Base-by-base conservation (phyloP, 768 basidiomycete genomes). In the Russula ochroleuca region DNA sequence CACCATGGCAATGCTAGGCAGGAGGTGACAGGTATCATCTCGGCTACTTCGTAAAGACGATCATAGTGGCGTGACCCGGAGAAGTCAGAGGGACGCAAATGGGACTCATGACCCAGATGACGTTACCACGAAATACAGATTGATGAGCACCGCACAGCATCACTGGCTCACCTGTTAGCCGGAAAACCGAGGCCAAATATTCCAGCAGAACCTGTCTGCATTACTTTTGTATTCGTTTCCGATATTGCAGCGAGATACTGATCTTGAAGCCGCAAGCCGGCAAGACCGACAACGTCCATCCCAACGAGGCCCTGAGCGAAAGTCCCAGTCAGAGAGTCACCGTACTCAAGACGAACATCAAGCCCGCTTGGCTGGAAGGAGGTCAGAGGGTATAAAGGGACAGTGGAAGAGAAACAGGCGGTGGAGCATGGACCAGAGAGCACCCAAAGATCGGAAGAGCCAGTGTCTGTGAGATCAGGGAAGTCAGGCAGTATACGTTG, bases 121-220 rank as follows among this genome's bases (percentile, higher is more conserved):
- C n/a, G 17, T 38, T 13, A 49, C 14, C 15, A 41, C 49, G 13
- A 15, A 40, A 31, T 59, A 19, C 23, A 54, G 33, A 52, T 52
- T 21, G 13, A 19, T 38, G 41, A 35, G 19, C 9, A 17, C 19
- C 28, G 15, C 5, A 19, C 7, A n/a, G 21, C 17, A 28, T 28
- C 17, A 37, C 17, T 14, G 5, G 66, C 76, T 15, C 28, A 87
- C 88, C 88, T 90, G 65, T 86, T 86, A 15, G 82, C 71, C 3
- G 89, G 87, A 66, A 91, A 91, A 0, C 90, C 89, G 11, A 90
- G 76, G 0, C 90, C 90, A 61, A 91, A 79, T 47, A 91, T 88
- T 2, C 88, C 90, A 17, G 81, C 79, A 19, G 82, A 78, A 1
- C 82, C 82, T 1, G 80, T 82, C 45, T 81, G 77, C 41, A 79